Base-by-base conservation (phyloP, 768 basidiomycete species). In the Pholiota microspora region DNA sequence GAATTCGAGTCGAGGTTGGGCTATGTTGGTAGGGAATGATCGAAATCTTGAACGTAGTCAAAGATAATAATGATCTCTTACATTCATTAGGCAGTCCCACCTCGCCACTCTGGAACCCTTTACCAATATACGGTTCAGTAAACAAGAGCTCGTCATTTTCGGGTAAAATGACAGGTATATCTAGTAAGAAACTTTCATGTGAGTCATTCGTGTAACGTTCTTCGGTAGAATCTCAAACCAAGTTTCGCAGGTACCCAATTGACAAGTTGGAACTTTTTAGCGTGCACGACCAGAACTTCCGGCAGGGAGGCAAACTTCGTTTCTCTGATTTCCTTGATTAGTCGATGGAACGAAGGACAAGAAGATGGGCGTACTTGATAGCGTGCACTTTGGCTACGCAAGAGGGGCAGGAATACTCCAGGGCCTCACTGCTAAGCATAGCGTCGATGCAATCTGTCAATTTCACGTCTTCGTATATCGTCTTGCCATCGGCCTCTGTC, bases 171-270 rank as follows among this genome's bases (percentile, higher is more conserved):
- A 98, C 71, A 0, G 96, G 94, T 29, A 98, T 91, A 58, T 97
- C 96, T 94, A 60, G 23, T 21, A 2, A 23, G 29, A 31, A 31
- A 12, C 29, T 31, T 21, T 42, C 9, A 16, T 2, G 0, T 42
- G n/a, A 42, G 18, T 18, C n/a, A 42, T 8, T 16, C 15, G 21
- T 3, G 21, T 16, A 12, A 21, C 8, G 13, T 36, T 36, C n/a
- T 13, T 3, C 1, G 5, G 9, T n/a, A 13, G 35, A 36, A 42
- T 21, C 23, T n/a, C 83, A 15, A 58, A 93, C 94, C 92, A 25
- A 98, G 78, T 71, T 99, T 99, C 2, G 88, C 80, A 0, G 97
- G 97, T 1, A 99, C 92, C 97, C 97, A 98, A 61, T 94, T 93
- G 36, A 94, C 88, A 3, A 96, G 80, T 69, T 94, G 91, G 75